These are phyloP conservation scores for Polygonum aviculare DNA, from an alignment of 148 eudicot species.

Conservation along the genomic window DNA sequence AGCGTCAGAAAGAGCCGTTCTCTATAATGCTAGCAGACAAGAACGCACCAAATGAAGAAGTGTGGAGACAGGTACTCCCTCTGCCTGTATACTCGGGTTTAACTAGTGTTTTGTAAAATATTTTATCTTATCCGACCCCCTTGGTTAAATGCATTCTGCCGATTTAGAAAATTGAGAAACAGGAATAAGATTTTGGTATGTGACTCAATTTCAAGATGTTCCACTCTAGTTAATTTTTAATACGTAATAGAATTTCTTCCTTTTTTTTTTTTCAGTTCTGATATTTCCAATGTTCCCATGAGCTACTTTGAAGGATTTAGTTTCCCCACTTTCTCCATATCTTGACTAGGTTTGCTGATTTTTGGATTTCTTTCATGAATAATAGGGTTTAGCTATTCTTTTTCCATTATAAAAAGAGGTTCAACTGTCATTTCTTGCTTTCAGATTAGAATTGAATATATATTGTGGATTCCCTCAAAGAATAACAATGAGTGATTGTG, in stretches of 20 bases:
- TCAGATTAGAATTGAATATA: too few relatives aligned
- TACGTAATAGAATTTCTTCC: not conserved
- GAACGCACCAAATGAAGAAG: conserved; percentile 98
- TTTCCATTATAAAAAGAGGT: too few relatives aligned
- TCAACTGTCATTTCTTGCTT: too few relatives aligned
- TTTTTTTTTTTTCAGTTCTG: not conserved
- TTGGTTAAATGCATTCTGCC: not conserved
- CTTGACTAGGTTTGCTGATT: too few relatives aligned
- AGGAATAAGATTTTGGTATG: not conserved
- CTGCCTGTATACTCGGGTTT: not conserved
- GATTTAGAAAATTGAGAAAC: not conserved
- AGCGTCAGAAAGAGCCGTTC: conserved; percentile 47
- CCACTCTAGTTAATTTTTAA: conserved; percentile 29
- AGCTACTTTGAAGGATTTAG: too few relatives aligned
- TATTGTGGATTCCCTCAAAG: too few relatives aligned
- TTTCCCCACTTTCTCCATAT: too few relatives aligned
- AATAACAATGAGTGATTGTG: too few relatives aligned
- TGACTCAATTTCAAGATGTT: too few relatives aligned
- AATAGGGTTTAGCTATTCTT: too few relatives aligned
- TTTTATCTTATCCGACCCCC: not conserved
- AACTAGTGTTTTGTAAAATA: not conserved
- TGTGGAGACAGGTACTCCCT: conserved; percentile 66
- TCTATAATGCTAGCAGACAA: conserved; percentile 92
- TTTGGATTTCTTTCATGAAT: not conserved
- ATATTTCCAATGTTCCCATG: too few relatives aligned